phyloP scores from a whole-genome alignment of 2,329 filamentous ascomycete genomes.

The Chrysoporthe deuterocubensis region DNA sequence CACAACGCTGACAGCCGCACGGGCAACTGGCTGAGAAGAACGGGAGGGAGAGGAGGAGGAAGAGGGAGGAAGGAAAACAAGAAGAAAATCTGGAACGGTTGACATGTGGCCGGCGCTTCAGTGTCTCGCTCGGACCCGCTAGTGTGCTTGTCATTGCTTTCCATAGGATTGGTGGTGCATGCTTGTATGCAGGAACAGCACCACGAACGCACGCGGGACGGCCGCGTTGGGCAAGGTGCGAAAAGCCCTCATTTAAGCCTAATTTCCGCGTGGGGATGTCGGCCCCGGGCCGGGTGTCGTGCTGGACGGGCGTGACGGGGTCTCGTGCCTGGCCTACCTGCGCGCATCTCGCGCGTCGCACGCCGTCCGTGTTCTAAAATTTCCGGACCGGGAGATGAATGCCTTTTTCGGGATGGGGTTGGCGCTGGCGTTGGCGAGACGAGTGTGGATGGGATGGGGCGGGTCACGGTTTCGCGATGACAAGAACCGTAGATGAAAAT shows the following conservation, averaged over 20 bases:
- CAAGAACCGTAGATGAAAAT: neutral
- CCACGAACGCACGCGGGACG: neutral
- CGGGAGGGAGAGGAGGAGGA: neutral
- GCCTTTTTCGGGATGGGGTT: conserved; percentile 4
- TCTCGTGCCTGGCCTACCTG: too few species aligned
- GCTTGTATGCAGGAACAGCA: neutral
- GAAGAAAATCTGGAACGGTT: neutral
- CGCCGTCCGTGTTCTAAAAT: conserved; percentile 5
- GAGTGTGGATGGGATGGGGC: neutral
- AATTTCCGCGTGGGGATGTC: conserved; percentile 26
- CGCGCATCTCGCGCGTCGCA: neutral
- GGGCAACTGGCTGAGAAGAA: neutral
- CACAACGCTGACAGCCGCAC: neutral
- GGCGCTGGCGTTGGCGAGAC: neutral
- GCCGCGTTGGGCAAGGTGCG: conserved; percentile 8
- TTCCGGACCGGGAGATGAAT: conserved; percentile 17
- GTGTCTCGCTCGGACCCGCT: neutral
- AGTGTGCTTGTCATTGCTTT: neutral
- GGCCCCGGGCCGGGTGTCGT: conserved; percentile 10
- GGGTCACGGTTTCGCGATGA: neutral
- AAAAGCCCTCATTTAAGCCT: conserved; percentile 24
- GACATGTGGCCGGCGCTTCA: too few species aligned
- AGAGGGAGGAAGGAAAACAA: neutral
- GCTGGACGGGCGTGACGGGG: neutral
- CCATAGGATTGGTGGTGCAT: neutral